Evolutionary conservation across 768 basidiomycete species (phyloP).

Genomic region (Vararia minispora): DNA sequence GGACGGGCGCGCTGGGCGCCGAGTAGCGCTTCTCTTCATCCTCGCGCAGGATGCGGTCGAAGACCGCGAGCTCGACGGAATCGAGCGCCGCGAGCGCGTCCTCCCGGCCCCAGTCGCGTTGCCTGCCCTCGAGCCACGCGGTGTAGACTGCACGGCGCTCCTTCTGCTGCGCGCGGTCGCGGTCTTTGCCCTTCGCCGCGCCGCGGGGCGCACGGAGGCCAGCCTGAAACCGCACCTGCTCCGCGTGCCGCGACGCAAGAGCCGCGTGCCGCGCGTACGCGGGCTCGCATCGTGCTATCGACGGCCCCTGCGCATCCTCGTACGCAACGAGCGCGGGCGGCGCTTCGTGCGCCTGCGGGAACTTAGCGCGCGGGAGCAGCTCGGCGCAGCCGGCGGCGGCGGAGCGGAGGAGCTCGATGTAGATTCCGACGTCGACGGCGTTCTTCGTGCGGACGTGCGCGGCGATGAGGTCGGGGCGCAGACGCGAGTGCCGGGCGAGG

Average conservation of each 20-base stretch:
- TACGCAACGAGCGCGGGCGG: conserved; percentile 2
- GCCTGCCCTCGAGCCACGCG: neutral
- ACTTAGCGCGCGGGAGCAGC: conserved; percentile 4
- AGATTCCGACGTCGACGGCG: conserved; percentile 54
- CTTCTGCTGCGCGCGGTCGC: conserved; percentile 16
- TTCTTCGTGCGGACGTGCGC: conserved; percentile 54
- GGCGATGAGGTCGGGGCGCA: conserved; percentile 71
- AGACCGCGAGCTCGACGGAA: conserved; percentile 20
- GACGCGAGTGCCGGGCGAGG: conserved; percentile 51
- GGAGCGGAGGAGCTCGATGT: conserved; percentile 39
- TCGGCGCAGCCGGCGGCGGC: neutral
- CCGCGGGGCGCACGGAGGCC: conserved; percentile 1
- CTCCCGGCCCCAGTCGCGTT: conserved; percentile 16
- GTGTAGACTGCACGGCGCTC: conserved; percentile 3
- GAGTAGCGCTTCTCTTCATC: conserved; percentile 16
- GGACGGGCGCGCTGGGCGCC: conserved; percentile 8
- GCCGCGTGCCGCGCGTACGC: neutral
- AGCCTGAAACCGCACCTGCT: neutral
- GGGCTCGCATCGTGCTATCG: conserved; percentile 2
- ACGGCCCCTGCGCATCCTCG: conserved; percentile 5
- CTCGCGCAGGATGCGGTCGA: conserved; percentile 17
- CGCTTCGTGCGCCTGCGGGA: conserved; percentile 9
- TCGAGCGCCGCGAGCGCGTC: conserved; percentile 26
- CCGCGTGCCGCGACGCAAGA: neutral
- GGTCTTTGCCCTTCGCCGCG: conserved; percentile 7